Evolutionary conservation across 1,284 basidiomycete genomes (phyloP).

Genomic region (Ceratobasidium sp.): DNA sequence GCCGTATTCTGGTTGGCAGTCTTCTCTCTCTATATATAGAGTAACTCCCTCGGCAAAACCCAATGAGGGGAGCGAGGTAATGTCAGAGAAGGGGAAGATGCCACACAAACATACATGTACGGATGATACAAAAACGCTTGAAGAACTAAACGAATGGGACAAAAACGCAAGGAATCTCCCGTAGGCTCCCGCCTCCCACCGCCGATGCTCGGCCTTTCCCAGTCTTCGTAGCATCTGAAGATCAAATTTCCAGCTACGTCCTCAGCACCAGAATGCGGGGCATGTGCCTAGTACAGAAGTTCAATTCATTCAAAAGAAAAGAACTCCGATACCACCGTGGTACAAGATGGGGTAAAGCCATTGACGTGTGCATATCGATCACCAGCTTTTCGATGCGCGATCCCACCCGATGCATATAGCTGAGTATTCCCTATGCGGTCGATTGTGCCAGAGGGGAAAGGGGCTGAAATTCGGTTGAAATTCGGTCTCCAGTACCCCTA

Average conservation of each 20-base stretch:
- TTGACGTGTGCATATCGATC: constrained; percentile 67
- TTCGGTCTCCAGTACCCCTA: not conserved
- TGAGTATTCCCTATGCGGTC: not conserved
- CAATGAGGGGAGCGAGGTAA: no score
- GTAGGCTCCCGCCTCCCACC: not conserved
- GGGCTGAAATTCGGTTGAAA: constrained; percentile 15
- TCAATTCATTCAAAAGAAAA: constrained; percentile 10
- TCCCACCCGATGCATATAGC: not conserved
- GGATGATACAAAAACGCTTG: no score
- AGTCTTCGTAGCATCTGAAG: not conserved
- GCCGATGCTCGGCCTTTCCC: constrained; percentile 5
- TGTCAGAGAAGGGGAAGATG: no score
- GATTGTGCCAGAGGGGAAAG: constrained; percentile 11
- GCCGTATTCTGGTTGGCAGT: no score
- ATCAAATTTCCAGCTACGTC: not conserved
- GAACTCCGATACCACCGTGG: constrained; percentile 18
- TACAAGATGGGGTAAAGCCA: constrained; percentile 61
- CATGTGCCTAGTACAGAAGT: not conserved
- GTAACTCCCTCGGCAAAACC: no score
- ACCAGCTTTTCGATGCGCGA: not conserved
- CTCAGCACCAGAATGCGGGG: not conserved
- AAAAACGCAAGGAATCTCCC: no score
- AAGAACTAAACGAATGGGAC: no score
- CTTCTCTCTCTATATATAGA: no score
- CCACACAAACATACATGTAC: no score